Percentiles rank a stretch among this genome's conserved stretches.
Conservation (phyloP, 2,329 filamentous ascomycete species). For the Cercospora zeae-maydis region DNA sequence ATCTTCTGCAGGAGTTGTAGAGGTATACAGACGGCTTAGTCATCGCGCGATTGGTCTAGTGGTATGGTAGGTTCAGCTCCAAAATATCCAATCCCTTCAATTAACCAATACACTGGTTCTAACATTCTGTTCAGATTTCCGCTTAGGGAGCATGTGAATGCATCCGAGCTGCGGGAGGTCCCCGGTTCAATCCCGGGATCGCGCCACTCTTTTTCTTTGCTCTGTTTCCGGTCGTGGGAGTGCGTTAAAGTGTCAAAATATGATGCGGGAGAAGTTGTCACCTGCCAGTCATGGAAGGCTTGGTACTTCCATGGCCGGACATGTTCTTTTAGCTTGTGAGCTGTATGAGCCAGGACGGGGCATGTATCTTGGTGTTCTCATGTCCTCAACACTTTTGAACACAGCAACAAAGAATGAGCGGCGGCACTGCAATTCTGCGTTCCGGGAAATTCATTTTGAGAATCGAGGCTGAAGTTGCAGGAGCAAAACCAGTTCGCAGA, state of each 20-base stretch:
- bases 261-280: too few relatives aligned
- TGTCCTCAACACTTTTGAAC: not conserved
- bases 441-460: not conserved
- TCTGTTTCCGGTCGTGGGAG: not conserved
- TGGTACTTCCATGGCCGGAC: not conserved
- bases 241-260: not conserved
- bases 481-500: not conserved
- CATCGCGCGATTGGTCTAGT: conserved; percentile 2
- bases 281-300: too few relatives aligned
- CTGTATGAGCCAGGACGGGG: not conserved
- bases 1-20: too few relatives aligned
- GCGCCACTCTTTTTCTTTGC: not conserved
- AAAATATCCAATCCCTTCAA: not conserved
- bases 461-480: not conserved
- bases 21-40: not conserved
- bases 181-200: conserved; percentile 12
- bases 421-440: not conserved
- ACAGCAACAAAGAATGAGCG: not conserved
- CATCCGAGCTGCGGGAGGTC: conserved; percentile 8
- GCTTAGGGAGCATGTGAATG: conserved; percentile 3
- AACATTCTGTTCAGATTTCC: not conserved
- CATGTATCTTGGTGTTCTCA: not conserved
- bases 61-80: conserved; percentile 1
- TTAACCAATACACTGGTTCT: not conserved
- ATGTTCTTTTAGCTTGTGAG: not conserved